Percentiles rank a stretch among this genome's conserved stretches.
These are phyloP conservation scores for Leptographium radiaticola DNA, from an alignment of 2,329 filamentous ascomycete species.

Conservation along the genomic window DNA sequence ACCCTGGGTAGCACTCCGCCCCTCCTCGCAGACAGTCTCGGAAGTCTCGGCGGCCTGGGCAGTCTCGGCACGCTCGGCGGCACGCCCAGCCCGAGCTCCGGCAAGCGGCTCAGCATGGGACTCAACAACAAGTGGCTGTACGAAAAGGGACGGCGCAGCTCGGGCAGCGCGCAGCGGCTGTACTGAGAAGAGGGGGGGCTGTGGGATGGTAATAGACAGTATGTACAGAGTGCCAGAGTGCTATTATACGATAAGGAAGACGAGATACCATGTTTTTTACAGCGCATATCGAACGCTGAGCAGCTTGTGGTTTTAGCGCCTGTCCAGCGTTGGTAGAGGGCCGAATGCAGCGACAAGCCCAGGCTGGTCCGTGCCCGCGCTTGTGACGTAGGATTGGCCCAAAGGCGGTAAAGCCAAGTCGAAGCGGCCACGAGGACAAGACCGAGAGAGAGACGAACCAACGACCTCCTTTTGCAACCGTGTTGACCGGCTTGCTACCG, in stretches of 20 bases:
- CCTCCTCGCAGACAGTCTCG: too few relatives aligned
- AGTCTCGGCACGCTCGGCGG: constrained; percentile 32
- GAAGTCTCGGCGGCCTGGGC: constrained; percentile 26
- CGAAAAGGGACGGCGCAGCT: constrained; percentile 57
- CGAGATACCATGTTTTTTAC: too few relatives aligned
- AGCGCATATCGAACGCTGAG: too few relatives aligned
- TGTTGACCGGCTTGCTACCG: not conserved
- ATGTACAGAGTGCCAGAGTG: not conserved
- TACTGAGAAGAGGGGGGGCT: not conserved
- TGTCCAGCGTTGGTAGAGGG: too few relatives aligned
- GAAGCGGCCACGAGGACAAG: not conserved
- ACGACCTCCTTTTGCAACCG: not conserved
- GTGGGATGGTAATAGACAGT: too few relatives aligned
- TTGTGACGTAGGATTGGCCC: not conserved
- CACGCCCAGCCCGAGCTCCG: constrained; percentile 41
- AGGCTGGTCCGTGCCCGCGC: not conserved
- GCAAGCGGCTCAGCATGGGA: constrained; percentile 60
- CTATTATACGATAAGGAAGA: not conserved
- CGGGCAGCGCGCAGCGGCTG: constrained; percentile 20
- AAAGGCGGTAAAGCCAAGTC: not conserved
- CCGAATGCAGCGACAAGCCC: too few relatives aligned
- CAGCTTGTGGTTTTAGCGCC: too few relatives aligned
- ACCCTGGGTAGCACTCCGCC: constrained; percentile 26
- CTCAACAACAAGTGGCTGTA: constrained; percentile 94
- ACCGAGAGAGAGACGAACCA: not conserved